Conservation (phyloP, 139 green algal genomes). For the Ettlia oleoabundans region DNA sequence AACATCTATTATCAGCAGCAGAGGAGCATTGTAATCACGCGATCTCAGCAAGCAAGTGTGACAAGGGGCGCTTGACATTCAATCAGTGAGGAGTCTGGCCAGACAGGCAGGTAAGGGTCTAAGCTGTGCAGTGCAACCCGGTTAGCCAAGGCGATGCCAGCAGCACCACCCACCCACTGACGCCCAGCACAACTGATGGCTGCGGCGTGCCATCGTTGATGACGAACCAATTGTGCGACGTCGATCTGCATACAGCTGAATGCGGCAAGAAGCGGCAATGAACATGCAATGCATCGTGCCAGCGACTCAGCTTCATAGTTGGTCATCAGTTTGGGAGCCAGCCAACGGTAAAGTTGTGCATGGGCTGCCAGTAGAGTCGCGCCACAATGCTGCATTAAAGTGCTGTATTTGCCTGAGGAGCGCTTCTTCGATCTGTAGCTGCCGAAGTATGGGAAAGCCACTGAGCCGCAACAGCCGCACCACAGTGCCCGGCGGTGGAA, state of each 20-base stretch:
- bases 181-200: slow-evolving; percentile 86
- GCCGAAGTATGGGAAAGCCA: slow-evolving; percentile 68
- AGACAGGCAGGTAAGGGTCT: background rate
- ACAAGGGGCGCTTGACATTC: background rate
- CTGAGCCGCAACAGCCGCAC: slow-evolving; percentile 62
- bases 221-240: slow-evolving; percentile 81
- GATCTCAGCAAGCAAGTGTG: background rate
- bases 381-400: too few species aligned
- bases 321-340: too few species aligned
- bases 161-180: slow-evolving; percentile 78
- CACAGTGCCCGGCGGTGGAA: background rate
- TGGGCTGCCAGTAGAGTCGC: background rate
- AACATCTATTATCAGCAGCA: background rate
- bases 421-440: slow-evolving; percentile 89
- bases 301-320: background rate
- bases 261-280: background rate
- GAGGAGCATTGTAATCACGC: background rate
- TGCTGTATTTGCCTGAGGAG: too few species aligned
- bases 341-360: too few species aligned
- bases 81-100: too few species aligned
- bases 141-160: too few species aligned
- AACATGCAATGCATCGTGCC: background rate
- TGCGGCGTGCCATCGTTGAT: slow-evolving; percentile 84
- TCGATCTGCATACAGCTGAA: slow-evolving; percentile 1
- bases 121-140: background rate